Base-by-base conservation (phyloP, 768 basidiomycete species). In the Leccinum imitatum region DNA sequence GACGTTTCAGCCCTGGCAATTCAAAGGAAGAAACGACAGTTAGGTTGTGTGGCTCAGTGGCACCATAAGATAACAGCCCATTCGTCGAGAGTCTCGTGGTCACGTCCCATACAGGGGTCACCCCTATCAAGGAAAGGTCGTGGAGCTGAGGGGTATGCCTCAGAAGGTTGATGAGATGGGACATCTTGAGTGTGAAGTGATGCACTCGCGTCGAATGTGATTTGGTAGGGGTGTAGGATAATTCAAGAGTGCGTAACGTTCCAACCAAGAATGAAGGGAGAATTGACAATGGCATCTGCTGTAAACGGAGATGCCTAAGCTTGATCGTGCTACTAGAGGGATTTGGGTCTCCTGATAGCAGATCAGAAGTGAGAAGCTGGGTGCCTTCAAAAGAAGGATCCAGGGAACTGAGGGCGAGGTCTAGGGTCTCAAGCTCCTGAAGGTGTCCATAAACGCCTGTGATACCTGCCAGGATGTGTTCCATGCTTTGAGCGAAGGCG, bases 51-150 rank as follows among this genome's bases (percentile, higher is more conserved):
- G 51, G 50, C 37, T 63, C 63, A 37, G 52, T 57, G 50, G 48
- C 7, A 54, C 51, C 58, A 19, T 59, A 46, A 13, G 56, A 46
- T 56, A 53, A 27, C 27, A 61, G 61, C 21, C 56, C 65, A 53
- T 67, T 47, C 58, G 61, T 61, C 19, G 57, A 31, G 23, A 51
- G 51, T 19, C 57, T 61, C 4, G 63, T 56, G 48, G 57, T 41
- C 30, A 74, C 58, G 56, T 77, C 75, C 70, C 80, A 78, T 41
- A 75, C 65, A 19, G 81, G 79, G 19, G 77, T 73, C 14, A 79
- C 79, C 56, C 80, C 77, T 13, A 65, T 67, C 46, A 84, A 69
- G 41, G 74, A 73, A 52, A 84, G 69, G 37, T 80, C 75, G 64
- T 79, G 75, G 17, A 83, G 73, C 39, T 69, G 72, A 25, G 78